Base-by-base conservation (phyloP, 371 early-diverging fungal species). In the Amoeboaphelidium protococcarum region DNA sequence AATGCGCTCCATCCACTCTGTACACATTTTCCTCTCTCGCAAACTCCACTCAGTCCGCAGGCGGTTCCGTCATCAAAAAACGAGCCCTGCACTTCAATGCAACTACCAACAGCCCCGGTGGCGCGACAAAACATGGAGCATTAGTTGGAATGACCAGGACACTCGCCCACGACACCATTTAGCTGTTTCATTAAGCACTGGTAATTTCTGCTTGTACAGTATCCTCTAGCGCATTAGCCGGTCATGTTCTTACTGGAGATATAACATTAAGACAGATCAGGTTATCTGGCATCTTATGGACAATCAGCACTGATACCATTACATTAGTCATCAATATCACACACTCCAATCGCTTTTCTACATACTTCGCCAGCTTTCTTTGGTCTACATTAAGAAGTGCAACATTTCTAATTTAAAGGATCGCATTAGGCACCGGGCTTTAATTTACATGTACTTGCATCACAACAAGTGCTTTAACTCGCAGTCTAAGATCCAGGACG, bases 241-340 rank as follows among this genome's bases (percentile, higher is more conserved):
- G n/a, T n/a, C n/a, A n/a, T n/a, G n/a, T n/a, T 10, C 48, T 51
- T 20, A 49, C 49, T 21, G 42, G 46, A 48, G 50, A 50, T 26
- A 13, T 19, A 13, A 40, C 42, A 3, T 25, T 31, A 41, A 91
- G 90, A 0, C 65, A 42, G 0, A 64, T 58, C 12, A 81, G 80
- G 52, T 92, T 80, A 3, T 57, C 40, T 2, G 77, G 47, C 41
- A 67, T 71, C 0, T 25, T 13, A 58, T 89, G 91, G 91, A 53
- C 91, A 92, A 2, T 61, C 58, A 4, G 73, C 61, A 21, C 65
- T 68, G 4, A 52, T 49, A 19, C 94, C 94, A 25, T 76, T 58
- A 58, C 91, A 92, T 1, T 61, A 66, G 61, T 86, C 86, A 2
- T 62, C 60, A 19, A 74, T 54, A 55, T 92, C 92, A 61, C 94